These are phyloP conservation scores for Monocercomonoides exilis DNA, from an alignment of 78 protist species.

Conservation along the genomic window DNA sequence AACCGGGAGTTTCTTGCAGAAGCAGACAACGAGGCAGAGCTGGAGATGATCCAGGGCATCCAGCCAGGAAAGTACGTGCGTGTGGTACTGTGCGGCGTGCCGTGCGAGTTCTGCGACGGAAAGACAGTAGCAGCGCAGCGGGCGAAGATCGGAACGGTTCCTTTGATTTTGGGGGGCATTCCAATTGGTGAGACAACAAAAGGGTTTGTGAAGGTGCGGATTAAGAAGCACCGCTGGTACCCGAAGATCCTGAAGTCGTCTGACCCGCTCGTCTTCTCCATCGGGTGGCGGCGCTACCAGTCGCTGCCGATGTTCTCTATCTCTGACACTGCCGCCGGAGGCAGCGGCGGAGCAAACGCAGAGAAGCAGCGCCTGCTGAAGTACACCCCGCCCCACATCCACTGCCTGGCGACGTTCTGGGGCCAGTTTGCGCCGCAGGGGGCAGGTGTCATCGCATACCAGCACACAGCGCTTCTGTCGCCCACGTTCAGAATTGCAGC, in stretches of 20 bases:
- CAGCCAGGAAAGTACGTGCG: conserved; percentile 87
- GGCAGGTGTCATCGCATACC: conserved; percentile 42
- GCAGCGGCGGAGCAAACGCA: conserved; percentile 61
- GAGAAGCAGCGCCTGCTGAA: conserved; percentile 79
- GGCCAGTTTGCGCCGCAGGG: conserved; percentile 66
- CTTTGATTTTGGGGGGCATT: conserved; percentile 87
- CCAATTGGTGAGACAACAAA: conserved; percentile 62
- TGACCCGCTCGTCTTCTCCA: conserved; percentile 88
- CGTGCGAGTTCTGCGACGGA: conserved; percentile 80
- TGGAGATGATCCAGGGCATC: conserved; percentile 13
- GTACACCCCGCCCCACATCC: conserved; percentile 96
- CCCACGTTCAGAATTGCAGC: conserved; percentile 79
- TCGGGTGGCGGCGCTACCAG: conserved; percentile 98
- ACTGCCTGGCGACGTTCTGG: conserved; percentile 83
- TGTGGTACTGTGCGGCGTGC: conserved; percentile 65
- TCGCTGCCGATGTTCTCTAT: conserved; percentile 21
- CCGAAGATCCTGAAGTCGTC: conserved; percentile 73
- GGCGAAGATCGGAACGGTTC: conserved; percentile 23
- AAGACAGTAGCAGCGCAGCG: too few species aligned
- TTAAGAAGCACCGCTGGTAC: conserved; percentile 95
- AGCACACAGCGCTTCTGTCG: background rate
- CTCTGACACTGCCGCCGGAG: conserved; percentile 67
- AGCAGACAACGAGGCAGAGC: background rate
- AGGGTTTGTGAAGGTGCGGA: conserved; percentile 65
- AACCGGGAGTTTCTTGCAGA: conserved; percentile 3